These are phyloP conservation scores for Infundibulicybe gibba DNA, from an alignment of 768 basidiomycete genomes.

Conservation along the genomic window DNA sequence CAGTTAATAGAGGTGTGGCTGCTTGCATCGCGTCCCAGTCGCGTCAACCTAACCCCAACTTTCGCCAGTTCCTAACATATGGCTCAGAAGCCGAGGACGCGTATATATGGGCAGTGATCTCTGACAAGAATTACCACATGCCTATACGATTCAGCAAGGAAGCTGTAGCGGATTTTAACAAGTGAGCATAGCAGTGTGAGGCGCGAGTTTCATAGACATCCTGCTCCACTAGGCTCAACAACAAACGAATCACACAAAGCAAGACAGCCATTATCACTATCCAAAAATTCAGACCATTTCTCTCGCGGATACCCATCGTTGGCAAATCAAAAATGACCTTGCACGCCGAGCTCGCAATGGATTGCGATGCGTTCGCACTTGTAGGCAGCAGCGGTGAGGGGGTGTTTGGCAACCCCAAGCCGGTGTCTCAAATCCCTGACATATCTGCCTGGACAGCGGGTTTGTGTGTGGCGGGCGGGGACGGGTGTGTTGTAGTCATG, in stretches of 20 bases:
- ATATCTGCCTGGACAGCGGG: conserved; percentile 53
- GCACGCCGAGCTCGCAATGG: conserved; percentile 44
- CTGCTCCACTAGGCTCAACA: conserved; percentile 14
- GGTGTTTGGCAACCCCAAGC: conserved; percentile 47
- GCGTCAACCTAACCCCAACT: conserved; percentile 2
- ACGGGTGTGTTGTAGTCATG: conserved; percentile 43
- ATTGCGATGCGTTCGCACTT: conserved; percentile 39
- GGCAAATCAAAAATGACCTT: conserved; percentile 36
- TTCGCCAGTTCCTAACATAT: conserved; percentile 52
- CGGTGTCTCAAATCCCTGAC: conserved; percentile 36
- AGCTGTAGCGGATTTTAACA: conserved; percentile 41
- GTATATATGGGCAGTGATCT: conserved; percentile 59
- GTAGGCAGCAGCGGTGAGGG: conserved; percentile 43
- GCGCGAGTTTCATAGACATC: background rate
- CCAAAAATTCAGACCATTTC: conserved; percentile 45
- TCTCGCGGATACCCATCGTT: conserved; percentile 45
- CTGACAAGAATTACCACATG: conserved; percentile 50
- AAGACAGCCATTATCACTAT: conserved; percentile 46
- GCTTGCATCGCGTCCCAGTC: conserved; percentile 1
- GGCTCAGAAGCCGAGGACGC: conserved; percentile 31
- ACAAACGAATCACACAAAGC: conserved; percentile 37
- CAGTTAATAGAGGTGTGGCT: conserved; percentile 52
- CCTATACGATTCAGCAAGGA: conserved; percentile 53
- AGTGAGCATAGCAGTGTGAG: conserved; percentile 19
- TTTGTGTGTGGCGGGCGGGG: conserved; percentile 53